Base-by-base conservation (phyloP, 225 moss, liverwort and hornwort species). In the Asterella californica region DNA sequence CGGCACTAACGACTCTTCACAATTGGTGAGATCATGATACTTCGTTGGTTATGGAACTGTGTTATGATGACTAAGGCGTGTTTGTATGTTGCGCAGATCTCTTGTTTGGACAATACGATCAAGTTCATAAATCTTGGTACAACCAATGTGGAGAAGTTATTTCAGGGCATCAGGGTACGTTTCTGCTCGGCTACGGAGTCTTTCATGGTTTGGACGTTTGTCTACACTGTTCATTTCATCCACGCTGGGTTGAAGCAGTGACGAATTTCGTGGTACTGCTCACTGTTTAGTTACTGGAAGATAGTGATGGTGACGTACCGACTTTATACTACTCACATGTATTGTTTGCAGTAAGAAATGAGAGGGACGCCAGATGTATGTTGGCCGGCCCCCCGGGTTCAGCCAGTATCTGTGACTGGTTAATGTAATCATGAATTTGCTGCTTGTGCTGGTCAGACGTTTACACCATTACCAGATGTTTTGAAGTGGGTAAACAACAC, bases 71-170 rank as follows among this genome's bases (percentile, higher is more conserved):
- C 12, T 29, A 64, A 2, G 64, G 37, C 46, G 0, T 19, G 2
- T 37, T 38, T 17, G 42, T 71, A 7, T 32, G 21, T 38, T 34
- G 76, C 21, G 76, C 82, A 88, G 88, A 84, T 99, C 15, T 72
- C 95, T 29, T 99, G 92, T 89, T 76, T 70, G 60, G 95, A 99
- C 81, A 99, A 99, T 85, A 87, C 95, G 6, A 83, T 99, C 47
- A 90, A 91, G 83, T 87, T 95, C 64, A 74, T 95, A 64, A 92
- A 95, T 73, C 88, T 95, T 68, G 95, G 91, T 9, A 90, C 82
- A 0, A 88, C 90, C 87, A 87, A 67, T 29, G 75, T 99, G 38
- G 89, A 95, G 72, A 90, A 89, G 48, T 79, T 78, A 18, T 85
- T 91, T 67, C 91, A 87, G 78, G 99, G 99, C 30, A 94, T 99